Conservation (phyloP, 805 yeast species). For the Teunomyces barrocoloradensis region DNA sequence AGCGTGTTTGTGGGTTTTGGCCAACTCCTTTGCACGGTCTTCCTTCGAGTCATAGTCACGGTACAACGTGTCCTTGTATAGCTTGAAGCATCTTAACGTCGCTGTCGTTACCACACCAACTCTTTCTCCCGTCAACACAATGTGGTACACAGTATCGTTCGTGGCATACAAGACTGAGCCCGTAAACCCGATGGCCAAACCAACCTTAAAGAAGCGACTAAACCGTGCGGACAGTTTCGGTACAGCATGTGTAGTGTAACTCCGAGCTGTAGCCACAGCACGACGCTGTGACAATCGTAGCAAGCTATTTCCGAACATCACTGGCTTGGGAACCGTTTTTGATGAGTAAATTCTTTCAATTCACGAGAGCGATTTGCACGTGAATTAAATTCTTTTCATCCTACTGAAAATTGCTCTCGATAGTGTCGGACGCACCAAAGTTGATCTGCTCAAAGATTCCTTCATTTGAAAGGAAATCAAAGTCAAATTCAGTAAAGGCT, state of each 20-base stretch:
- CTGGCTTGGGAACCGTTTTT: background rate
- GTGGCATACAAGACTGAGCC: constrained; percentile 31
- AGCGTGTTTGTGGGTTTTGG: constrained; percentile 68
- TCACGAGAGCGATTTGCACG: background rate
- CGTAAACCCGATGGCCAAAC: constrained; percentile 28
- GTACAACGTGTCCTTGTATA: constrained; percentile 60
- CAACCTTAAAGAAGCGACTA: constrained; percentile 17
- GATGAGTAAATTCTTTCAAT: background rate
- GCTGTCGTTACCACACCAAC: constrained; percentile 66
- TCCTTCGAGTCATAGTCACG: constrained; percentile 37
- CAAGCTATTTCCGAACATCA: constrained; percentile 2
- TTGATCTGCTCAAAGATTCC: constrained; percentile 22
- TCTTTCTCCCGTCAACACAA: constrained; percentile 42
- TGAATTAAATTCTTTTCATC: background rate
- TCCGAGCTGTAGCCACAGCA: background rate
- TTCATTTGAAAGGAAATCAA: constrained; percentile 31
- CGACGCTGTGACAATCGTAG: background rate
- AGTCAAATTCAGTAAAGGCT: constrained; percentile 15
- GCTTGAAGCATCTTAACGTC: constrained; percentile 66
- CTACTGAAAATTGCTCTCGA: background rate
- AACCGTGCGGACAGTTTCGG: constrained; percentile 2
- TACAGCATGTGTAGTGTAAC: background rate
- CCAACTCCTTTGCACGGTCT: constrained; percentile 52
- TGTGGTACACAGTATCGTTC: constrained; percentile 38
- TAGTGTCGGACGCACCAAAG: constrained; percentile 4